Evolutionary conservation across 495 filamentous ascomycete genomes (phyloP), one percentile per base, ranked within the genome.

Genomic region (Penicillium dipodomyicola): DNA sequence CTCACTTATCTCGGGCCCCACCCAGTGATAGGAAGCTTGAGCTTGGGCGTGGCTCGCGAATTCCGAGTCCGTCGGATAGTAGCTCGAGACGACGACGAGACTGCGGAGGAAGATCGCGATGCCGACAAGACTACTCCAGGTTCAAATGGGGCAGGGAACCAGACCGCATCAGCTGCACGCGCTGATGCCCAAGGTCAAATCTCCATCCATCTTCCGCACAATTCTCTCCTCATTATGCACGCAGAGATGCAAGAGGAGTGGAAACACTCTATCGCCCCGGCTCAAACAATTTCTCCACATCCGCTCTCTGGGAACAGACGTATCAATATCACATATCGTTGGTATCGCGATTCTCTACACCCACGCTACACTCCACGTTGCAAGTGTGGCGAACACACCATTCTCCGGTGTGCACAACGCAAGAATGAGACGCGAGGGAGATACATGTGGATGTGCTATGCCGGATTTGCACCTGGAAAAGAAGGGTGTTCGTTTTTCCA

Each of bases 391-490:
- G 73, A 90, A 37, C 84, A 89, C 8, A 77, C 83, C 2, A 84
- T 96, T 14, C 73, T 98, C 57, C 77, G 90, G 25, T 92, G 90
- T 56, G 88, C 91, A 35, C 88, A 90, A 70, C 83, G 80, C 52
- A 90, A 86, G 67, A 84, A 80, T 39, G 85, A 87, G 60, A 92
- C 84, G 51, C 74, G 81, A 47, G 91, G 91, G 0, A 79, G 81
- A 52, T 97, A 96, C 67, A 93, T 96, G 77, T 98, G 93, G 93
- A 91, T 89, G 85, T 98, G 94, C 58, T 84, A 92, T 72, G 84
- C 82, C 7, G 86, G 87, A 3, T 90, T 85, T 63, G 79, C 84
- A 14, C 89, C 89, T 0, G 90, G 87, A 1, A 87, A 88, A 65
- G 80, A 90, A 52, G 83, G 84, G 2, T 96, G 92, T 60, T 76